Percentiles rank a stretch among this genome's conserved stretches.
Conservation (phyloP, 2,329 filamentous ascomycete genomes). For the Apiospora arundinis region DNA sequence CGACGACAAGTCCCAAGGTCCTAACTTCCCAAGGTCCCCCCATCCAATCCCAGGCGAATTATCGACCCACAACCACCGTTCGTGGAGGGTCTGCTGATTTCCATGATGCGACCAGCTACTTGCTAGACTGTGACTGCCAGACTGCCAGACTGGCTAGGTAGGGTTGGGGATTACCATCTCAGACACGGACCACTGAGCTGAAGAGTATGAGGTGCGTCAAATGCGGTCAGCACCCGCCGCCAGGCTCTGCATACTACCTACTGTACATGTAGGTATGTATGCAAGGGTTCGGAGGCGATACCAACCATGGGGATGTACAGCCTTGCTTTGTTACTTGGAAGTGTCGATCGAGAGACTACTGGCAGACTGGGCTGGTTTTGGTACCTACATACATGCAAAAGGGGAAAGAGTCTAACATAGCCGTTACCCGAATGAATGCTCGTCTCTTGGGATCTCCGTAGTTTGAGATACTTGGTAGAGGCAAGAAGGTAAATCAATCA, state of each 20-base stretch:
- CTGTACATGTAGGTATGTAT: not conserved
- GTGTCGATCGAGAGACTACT: not conserved
- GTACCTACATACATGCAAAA: not conserved
- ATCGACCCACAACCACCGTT: slow-evolving; percentile 17
- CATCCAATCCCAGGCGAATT: slow-evolving; percentile 9
- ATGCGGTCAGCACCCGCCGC: slow-evolving; percentile 12
- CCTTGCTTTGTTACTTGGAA: not conserved
- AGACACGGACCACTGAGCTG: slow-evolving; percentile 18
- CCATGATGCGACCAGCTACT: not conserved
- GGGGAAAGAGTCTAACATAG: not conserved
- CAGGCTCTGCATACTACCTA: not conserved
- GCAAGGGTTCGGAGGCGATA: slow-evolving; percentile 14
- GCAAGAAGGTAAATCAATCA: not conserved
- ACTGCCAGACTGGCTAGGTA: not conserved
- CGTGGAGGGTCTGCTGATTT: slow-evolving; percentile 16
- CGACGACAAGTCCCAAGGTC: not conserved
- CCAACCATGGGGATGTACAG: not conserved
- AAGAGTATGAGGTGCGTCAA: slow-evolving; percentile 7
- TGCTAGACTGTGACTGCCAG: too few species aligned
- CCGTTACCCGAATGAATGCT: not conserved
- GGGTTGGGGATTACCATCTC: slow-evolving; percentile 3
- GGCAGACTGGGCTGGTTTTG: not conserved
- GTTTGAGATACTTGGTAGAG: not conserved
- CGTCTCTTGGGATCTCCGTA: slow-evolving; percentile 1
- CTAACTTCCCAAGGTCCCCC: too few species aligned